Base-by-base conservation (phyloP, 2,329 filamentous ascomycete species). In the Sarocladium oryzae region DNA sequence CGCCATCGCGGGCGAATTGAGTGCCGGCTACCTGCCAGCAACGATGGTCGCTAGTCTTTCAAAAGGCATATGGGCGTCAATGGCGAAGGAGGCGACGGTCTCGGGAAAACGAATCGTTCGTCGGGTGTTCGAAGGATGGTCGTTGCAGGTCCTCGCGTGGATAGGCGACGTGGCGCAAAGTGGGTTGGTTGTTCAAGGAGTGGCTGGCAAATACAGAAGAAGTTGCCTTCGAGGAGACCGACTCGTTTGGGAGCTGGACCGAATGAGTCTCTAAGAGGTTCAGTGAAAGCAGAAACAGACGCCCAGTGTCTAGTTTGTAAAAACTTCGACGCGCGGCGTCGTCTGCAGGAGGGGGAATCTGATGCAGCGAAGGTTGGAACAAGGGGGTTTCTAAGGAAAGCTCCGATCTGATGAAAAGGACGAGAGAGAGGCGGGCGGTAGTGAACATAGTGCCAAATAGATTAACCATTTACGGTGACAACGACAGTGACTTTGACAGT, bases 1-100 rank as follows among this genome's bases (percentile, higher is more conserved):
- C 63, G 76, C 74, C 77, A 79, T 79, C 67, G 67, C 56, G 60
- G 50, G 46, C 33, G 18, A 33, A 16, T 20, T 35, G 26, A 8
- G 16, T 6, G 8, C 28, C 26, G 30, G 33, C 46, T 49, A 49
- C 37, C 15, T 32, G 46, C 46, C 43, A 48, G 28, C 20, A 20
- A 21, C 18, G 28, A 13, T 6, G 9, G 11, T 48, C 8, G n/a
- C 6, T 32, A 4, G 20, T 32, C 28, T 33, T 3, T 21, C 43
- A 21, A 48, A 16, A 48, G 24, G 43, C 43, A 48, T 48, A 33
- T 18, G 28, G 24, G 7, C 43, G 24, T 43, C n/a, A 16, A 13
- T 32, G 16, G 24, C 28, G 24, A 32, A 6, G 26, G 4, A n/a
- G n/a, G n/a, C n/a, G n/a, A n/a, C n/a, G 26, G 24, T 9, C 15